Percentiles rank a stretch among this genome's conserved stretches.
phyloP scores from a whole-genome alignment of 495 filamentous ascomycete species.

The Tuber borchii region DNA sequence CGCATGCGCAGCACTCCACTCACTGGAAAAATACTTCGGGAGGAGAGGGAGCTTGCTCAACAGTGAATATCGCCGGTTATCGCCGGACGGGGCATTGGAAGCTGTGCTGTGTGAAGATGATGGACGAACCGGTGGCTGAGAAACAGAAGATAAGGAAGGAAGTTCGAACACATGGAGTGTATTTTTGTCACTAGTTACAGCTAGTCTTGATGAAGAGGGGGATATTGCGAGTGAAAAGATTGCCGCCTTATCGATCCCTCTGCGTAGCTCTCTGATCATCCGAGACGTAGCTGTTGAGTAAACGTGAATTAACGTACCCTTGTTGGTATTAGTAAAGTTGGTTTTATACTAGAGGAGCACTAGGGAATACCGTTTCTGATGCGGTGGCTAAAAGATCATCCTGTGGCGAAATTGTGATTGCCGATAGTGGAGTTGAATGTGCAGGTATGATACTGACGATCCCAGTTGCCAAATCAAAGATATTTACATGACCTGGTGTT shows the following conservation, averaged over 20 bases:
- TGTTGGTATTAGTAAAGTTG: slow-evolving; percentile 11
- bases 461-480: slow-evolving; percentile 72
- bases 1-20: slow-evolving; percentile 41
- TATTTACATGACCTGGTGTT: slow-evolving; percentile 80
- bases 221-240: slow-evolving; percentile 85
- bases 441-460: slow-evolving; percentile 93
- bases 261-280: slow-evolving; percentile 71
- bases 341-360: background rate
- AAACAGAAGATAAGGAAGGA: slow-evolving; percentile 42
- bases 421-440: slow-evolving; percentile 69
- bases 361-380: slow-evolving; percentile 63
- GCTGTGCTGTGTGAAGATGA: slow-evolving; percentile 32
- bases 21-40: slow-evolving; percentile 42
- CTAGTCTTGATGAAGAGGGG: slow-evolving; percentile 67
- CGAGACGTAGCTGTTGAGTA: slow-evolving; percentile 72
- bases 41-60: slow-evolving; percentile 37
- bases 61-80: slow-evolving; percentile 39
- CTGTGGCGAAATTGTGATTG: slow-evolving; percentile 72
- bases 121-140: slow-evolving; percentile 42
- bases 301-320: slow-evolving; percentile 84
- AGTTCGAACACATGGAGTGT: slow-evolving; percentile 90
- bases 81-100: slow-evolving; percentile 19
- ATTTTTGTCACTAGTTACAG: slow-evolving; percentile 94
- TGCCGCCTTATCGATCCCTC: slow-evolving; percentile 78
- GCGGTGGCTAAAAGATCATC: slow-evolving; percentile 83